A percentile compares a stretch with the other conserved stretches of the same genome.
Evolutionary conservation across 192 early-diverging fungal genomes (phyloP).

Genomic region (Dissophora ornata): DNA sequence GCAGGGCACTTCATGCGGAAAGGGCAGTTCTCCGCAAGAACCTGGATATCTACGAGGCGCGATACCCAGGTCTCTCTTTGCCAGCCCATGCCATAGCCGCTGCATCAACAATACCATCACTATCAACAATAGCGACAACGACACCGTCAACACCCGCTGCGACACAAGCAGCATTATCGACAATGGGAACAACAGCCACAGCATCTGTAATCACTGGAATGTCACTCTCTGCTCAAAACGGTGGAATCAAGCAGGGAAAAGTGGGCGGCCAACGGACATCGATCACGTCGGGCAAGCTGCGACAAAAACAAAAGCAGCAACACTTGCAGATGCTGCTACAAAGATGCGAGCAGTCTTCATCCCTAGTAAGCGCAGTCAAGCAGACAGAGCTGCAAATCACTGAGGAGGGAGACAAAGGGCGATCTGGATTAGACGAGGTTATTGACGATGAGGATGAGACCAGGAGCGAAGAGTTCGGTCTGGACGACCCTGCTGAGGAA

Average conservation of each 20-base stretch:
- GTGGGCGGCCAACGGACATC: constrained; percentile 1
- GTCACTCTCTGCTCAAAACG: constrained; percentile 2
- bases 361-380: not conserved
- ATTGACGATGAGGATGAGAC: too few species aligned
- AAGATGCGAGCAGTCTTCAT: constrained; percentile 5
- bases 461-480: not conserved
- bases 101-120: not conserved
- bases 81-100: not conserved
- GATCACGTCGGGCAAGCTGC: not conserved
- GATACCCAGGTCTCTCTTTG: constrained; percentile 7
- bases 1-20: constrained; percentile 66
- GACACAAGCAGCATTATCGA: not conserved
- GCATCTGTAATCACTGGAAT: not conserved
- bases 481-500: too few species aligned
- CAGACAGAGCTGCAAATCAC: too few species aligned
- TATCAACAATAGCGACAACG: not conserved
- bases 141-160: not conserved
- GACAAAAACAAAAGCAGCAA: constrained; percentile 25
- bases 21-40: constrained; percentile 24
- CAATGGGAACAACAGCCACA: not conserved
- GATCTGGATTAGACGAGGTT: too few species aligned
- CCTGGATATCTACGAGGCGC: constrained; percentile 18
- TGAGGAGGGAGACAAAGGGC: too few species aligned
- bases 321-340: constrained; percentile 8
- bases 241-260: constrained; percentile 18